Evolutionary conservation across 306 rosid species (phyloP), one percentile per base, ranked within the genome.

Genomic region (Citrullus mucosospermus): DNA sequence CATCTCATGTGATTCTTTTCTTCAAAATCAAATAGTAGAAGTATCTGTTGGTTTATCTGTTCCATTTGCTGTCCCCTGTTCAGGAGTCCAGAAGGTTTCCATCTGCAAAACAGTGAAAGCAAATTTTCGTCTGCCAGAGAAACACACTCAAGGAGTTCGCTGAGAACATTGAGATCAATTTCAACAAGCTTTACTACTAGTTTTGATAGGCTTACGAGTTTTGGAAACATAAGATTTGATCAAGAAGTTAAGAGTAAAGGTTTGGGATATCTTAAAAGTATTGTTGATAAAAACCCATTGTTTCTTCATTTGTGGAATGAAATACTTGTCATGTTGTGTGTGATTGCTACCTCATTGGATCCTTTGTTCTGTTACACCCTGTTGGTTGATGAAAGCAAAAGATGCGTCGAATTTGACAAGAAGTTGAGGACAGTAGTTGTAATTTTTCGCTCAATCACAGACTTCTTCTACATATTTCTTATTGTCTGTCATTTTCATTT

Each of bases 301-400:
- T 54, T 51, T 16, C 79, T 43, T 69, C 75, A 69, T 69, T 9
- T 69, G 56, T 69, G 81, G 81, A 66, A 78, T 36, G 56, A 28
- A 36, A 34, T 34, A 12, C 43, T 71, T 71, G 58, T 71, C 4
- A 5, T n/a, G 20, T n/a, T 63, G 16, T 80, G 79, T 71, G 75
- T 65, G 12, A 8, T 62, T 80, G 79, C 79, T 32, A 59, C 36
- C 57, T 36, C 16, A 6, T 6, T 80, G 75, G 82, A 80, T 38
- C 82, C 78, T 10, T 80, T 70, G 59, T 69, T 58, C 36, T 80
- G 70, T 32, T 80, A 70, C 17, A 28, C 30, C 53, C 32, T 53
- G 3, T 5, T 70, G 10, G 25, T 80, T 22, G 38, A 10, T 39
- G 78, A 80, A 2, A 6, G 6, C 8, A 61, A 9, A 2, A 3